Percentiles rank a stretch among this genome's conserved stretches.
Conservation (phyloP, 169 alveolate species). For the Pseudocohnilembus persalinus region DNA sequence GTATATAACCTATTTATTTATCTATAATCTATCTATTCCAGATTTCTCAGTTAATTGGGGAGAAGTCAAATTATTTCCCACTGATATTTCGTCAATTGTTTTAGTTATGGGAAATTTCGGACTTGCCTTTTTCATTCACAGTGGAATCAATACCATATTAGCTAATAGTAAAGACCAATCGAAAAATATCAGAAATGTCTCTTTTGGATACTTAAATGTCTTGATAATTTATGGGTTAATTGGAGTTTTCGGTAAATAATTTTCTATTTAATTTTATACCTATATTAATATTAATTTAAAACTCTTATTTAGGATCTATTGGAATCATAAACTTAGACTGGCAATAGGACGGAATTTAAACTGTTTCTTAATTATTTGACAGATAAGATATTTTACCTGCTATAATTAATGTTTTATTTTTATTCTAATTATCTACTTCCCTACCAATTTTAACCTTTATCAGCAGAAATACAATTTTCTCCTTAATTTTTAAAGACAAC, state of each 20-base stretch:
- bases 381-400: constrained; percentile 16
- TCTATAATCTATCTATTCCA: neutral
- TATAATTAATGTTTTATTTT: constrained; percentile 32
- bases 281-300: too few species aligned
- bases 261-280: too few species aligned
- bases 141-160: constrained; percentile 22
- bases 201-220: constrained; percentile 22
- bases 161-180: constrained; percentile 18
- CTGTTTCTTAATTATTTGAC: constrained; percentile 21
- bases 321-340: constrained; percentile 27
- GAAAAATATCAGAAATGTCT: constrained; percentile 14
- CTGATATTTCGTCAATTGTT: neutral
- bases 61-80: constrained; percentile 16
- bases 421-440: constrained; percentile 34
- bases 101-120: constrained; percentile 36
- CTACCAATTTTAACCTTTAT: constrained; percentile 33
- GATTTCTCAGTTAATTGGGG: constrained; percentile 1
- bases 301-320: constrained; percentile 25
- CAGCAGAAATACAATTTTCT: constrained; percentile 21
- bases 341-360: neutral
- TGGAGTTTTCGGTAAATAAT: constrained; percentile 22
- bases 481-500: constrained; percentile 15
- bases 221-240: constrained; percentile 28
- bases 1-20: constrained; percentile 5
- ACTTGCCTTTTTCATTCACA: constrained; percentile 42